These are phyloP conservation scores for Podosphaera aphanis DNA, from an alignment of 2,329 filamentous ascomycete species.

Conservation along the genomic window DNA sequence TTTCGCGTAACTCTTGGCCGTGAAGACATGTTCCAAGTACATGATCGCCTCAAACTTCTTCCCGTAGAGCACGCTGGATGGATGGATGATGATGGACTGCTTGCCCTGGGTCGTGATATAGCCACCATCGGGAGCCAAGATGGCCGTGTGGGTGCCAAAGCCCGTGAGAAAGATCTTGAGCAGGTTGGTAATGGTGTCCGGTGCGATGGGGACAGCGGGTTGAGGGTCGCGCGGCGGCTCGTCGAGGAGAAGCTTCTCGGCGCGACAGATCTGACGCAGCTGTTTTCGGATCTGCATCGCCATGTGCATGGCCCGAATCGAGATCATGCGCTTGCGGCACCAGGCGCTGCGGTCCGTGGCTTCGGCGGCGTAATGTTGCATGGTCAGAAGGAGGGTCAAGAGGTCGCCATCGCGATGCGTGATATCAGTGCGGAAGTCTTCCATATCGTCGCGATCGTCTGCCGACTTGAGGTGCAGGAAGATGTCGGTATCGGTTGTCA, in stretches of 20 bases:
- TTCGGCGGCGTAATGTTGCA: slow-evolving; percentile 36
- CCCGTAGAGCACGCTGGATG: slow-evolving; percentile 36
- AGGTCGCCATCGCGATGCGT: slow-evolving; percentile 39
- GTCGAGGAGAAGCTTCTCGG: slow-evolving; percentile 22
- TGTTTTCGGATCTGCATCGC: slow-evolving; percentile 38
- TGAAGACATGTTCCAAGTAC: slow-evolving; percentile 45
- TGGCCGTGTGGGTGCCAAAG: slow-evolving; percentile 35
- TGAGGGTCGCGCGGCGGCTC: slow-evolving; percentile 27
- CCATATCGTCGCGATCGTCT: slow-evolving; percentile 29
- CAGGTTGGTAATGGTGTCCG: slow-evolving; percentile 28
- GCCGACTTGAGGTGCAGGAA: slow-evolving; percentile 36
- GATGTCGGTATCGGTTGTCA: slow-evolving; percentile 39
- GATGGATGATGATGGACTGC: slow-evolving; percentile 37
- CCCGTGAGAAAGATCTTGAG: slow-evolving; percentile 39
- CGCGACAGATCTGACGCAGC: slow-evolving; percentile 30
- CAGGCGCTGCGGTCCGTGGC: slow-evolving; percentile 27
- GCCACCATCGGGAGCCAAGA: slow-evolving; percentile 33
- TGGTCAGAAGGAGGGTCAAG: slow-evolving; percentile 38
- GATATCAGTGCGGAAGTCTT: slow-evolving; percentile 30
- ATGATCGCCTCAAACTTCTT: slow-evolving; percentile 42
- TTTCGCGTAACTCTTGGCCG: slow-evolving; percentile 41
- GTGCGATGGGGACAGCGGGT: slow-evolving; percentile 29
- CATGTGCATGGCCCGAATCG: slow-evolving; percentile 35
- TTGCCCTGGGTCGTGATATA: slow-evolving; percentile 37
- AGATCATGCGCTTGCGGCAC: slow-evolving; percentile 34